Base-by-base conservation (phyloP, 129 eudicot species). In the Calendula officinalis region DNA sequence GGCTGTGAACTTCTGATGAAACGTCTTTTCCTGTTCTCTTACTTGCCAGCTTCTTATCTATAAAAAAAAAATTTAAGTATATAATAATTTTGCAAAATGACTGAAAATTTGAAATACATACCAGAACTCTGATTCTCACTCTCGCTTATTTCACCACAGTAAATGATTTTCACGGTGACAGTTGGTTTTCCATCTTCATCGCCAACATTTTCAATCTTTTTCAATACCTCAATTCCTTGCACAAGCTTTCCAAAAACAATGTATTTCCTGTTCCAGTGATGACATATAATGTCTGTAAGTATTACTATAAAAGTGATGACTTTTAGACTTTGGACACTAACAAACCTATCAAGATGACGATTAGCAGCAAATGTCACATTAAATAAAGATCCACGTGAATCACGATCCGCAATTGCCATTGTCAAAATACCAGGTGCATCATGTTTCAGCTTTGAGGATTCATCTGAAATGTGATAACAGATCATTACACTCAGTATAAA, bases 341-440 rank as follows among this genome's bases (percentile, higher is more conserved):
- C 63, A 32, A 33, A 88, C 99, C 89, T 94, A 73, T 94, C 95
- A 69, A 94, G 89, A 66, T 80, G 91, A 49, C 86, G 95, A 60
- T 88, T 86, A 57, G 97, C 86, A 74, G 64, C 73, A 56, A 94
- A 86, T 38, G 96, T 85, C 40, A 94, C 40, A 43, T 33, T 78
- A 60, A 94, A 94, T 39, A 94, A 70, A 57, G 99, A 94, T 35
- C 99, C 97, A 10, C 88, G 96, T 5, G 73, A 70, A 74, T 94
- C 95, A 53, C 95, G 95, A 56, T 92, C 98, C 39, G 83, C 84
- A 66, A 85, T 76, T 54, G 96, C 81, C 96, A 94, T 94, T 15
- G 97, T 79, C 15, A 94, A 64, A 53, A 94, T 86, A 33, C 99
- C 99, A 10, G 87, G 83, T 27, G 75, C 77, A 71, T 94, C 99